Conservation (phyloP, 2,329 filamentous ascomycete genomes). For the Claviceps sorghi region DNA sequence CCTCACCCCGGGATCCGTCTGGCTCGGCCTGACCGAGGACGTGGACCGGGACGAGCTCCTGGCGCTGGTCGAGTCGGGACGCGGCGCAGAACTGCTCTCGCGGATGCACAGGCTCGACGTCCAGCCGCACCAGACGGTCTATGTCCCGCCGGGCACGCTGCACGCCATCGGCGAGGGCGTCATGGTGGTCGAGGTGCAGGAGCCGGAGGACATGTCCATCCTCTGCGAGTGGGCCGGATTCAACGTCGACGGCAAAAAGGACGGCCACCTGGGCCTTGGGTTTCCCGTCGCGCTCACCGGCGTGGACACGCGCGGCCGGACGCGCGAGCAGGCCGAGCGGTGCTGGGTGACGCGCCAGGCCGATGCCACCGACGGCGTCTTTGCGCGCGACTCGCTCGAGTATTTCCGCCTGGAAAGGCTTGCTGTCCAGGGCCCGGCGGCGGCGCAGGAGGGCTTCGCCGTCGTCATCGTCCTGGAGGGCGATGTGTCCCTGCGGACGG, state of each 20-base stretch:
- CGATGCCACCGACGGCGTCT: conserved; percentile 1
- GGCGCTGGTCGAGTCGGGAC: conserved; percentile 5
- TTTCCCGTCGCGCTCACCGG: conserved; percentile 9
- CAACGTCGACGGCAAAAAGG: conserved; percentile 6
- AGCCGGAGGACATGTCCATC: conserved; percentile 10
- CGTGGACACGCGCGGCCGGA: conserved; percentile 4
- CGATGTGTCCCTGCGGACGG: neutral
- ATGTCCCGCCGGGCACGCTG: conserved; percentile 9
- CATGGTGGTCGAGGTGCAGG: conserved; percentile 10
- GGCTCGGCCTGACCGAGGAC: conserved; percentile 7
- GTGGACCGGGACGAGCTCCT: conserved; percentile 5
- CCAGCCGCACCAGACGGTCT: conserved; percentile 9
- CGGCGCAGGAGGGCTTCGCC: neutral
- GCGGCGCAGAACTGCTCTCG: conserved; percentile 5
- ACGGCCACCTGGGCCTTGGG: conserved; percentile 9
- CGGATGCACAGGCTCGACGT: conserved; percentile 9
- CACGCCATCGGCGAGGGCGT: conserved; percentile 11
- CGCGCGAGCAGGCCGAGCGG: conserved; percentile 4
- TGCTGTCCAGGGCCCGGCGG: neutral
- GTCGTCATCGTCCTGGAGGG: neutral
- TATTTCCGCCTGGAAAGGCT: conserved; percentile 9
- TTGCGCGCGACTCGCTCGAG: conserved; percentile 3
- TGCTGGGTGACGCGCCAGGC: conserved; percentile 2
- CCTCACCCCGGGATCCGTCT: conserved; percentile 8
- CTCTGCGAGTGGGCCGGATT: conserved; percentile 9